Percentiles rank a stretch among this genome's conserved stretches.
These are phyloP conservation scores for Teunomyces aglyptinius DNA, from an alignment of 805 yeast species.

Conservation along the genomic window DNA sequence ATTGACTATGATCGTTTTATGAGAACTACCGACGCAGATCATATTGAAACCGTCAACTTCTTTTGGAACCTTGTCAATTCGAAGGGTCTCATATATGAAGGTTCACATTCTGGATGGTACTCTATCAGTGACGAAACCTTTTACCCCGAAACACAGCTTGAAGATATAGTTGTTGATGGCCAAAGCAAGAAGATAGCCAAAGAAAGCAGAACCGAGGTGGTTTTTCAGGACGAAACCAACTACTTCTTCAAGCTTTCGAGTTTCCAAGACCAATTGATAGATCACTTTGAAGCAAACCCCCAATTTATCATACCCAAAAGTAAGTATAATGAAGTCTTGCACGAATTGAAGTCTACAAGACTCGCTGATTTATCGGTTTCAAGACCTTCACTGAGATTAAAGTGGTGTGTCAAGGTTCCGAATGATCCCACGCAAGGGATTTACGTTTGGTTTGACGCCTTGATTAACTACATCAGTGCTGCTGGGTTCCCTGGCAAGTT, in stretches of 20 bases:
- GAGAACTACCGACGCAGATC: conserved; percentile 87
- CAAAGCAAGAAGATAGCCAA: conserved; percentile 42
- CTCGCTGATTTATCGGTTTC: conserved; percentile 81
- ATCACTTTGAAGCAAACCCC: conserved; percentile 47
- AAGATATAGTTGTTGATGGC: conserved; percentile 28
- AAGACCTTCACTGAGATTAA: conserved; percentile 70
- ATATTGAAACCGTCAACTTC: conserved; percentile 56
- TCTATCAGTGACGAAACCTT: conserved; percentile 93
- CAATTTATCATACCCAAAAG: conserved; percentile 64
- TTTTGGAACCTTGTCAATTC: conserved; percentile 66
- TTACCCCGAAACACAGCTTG: conserved; percentile 78
- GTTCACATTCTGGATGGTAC: conserved; percentile 91
- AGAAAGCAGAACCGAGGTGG: conserved; percentile 77
- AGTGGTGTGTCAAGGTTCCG: conserved; percentile 93
- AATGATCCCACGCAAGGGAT: conserved; percentile 71
- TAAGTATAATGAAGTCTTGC: conserved; percentile 52
- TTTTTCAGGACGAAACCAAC: conserved; percentile 74
- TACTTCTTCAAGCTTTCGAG: conserved; percentile 76
- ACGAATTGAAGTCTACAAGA: conserved; percentile 49
- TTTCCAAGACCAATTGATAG: conserved; percentile 56
- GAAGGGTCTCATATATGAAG: conserved; percentile 73
- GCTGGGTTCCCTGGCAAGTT: conserved; percentile 46
- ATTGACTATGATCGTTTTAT: conserved; percentile 74
- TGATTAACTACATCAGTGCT: conserved; percentile 78
- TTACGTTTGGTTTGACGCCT: conserved; percentile 97